Percentiles rank a stretch among this genome's conserved stretches.
These are phyloP conservation scores for Aphanoascus verrucosus DNA, from an alignment of 2,329 filamentous ascomycete species.

Conservation along the genomic window DNA sequence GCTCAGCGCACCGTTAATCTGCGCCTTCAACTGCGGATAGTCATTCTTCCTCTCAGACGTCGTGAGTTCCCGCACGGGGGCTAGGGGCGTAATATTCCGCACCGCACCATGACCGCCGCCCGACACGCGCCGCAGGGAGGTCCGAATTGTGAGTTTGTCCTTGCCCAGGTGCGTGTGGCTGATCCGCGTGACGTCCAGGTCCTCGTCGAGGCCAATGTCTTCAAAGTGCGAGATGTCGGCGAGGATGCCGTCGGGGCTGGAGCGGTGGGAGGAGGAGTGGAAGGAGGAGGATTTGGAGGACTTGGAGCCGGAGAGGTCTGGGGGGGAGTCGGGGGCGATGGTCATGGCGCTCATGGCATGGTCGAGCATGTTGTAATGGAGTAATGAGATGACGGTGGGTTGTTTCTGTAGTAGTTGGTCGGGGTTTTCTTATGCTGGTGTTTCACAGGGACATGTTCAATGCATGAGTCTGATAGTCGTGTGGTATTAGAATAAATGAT, in stretches of 20 bases:
- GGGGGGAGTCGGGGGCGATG: slow-evolving; percentile 55
- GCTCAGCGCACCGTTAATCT: slow-evolving; percentile 17
- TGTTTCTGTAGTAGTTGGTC: neutral
- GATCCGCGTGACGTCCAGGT: slow-evolving; percentile 35
- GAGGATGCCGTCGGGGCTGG: slow-evolving; percentile 56
- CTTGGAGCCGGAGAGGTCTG: slow-evolving; percentile 72
- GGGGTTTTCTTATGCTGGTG: neutral
- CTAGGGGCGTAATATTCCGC: slow-evolving; percentile 16
- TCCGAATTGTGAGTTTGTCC: slow-evolving; percentile 26
- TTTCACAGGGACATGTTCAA: slow-evolving; percentile 4
- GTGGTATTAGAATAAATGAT: slow-evolving; percentile 1
- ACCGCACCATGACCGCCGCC: slow-evolving; percentile 20
- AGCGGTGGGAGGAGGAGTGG: slow-evolving; percentile 62
- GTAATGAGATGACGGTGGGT: neutral
- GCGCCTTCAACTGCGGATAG: slow-evolving; percentile 9
- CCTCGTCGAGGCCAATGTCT: slow-evolving; percentile 77
- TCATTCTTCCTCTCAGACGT: slow-evolving; percentile 6
- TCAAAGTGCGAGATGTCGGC: slow-evolving; percentile 77
- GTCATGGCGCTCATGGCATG: slow-evolving; percentile 30
- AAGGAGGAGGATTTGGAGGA: slow-evolving; percentile 87
- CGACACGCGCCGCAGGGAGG: slow-evolving; percentile 18
- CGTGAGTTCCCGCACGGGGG: slow-evolving; percentile 21
- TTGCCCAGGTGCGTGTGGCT: slow-evolving; percentile 27
- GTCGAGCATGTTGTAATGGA: slow-evolving; percentile 4
- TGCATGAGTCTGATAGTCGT: neutral